Percentiles rank a stretch among this genome's conserved stretches.
phyloP scores from a whole-genome alignment of 371 early-diverging fungal species.

The Mortierella sp. region DNA sequence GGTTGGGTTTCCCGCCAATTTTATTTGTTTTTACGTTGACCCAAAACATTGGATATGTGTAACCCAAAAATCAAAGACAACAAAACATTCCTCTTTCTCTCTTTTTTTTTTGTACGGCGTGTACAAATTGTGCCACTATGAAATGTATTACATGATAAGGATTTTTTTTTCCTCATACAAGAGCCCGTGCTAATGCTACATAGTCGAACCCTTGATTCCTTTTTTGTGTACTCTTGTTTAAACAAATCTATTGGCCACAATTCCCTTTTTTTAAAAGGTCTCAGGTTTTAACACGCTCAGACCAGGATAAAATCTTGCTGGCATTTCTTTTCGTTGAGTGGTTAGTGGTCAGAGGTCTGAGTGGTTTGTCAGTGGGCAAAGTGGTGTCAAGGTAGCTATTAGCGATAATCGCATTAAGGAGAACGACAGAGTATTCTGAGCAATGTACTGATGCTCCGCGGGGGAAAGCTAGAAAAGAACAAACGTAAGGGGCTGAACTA shows the following conservation, averaged over 20 bases:
- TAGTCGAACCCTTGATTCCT: too few species aligned
- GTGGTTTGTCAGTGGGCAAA: neutral
- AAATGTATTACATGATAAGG: too few species aligned
- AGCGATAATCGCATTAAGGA: neutral
- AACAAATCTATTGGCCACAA: neutral
- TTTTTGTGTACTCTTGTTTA: too few species aligned
- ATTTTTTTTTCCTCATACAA: too few species aligned
- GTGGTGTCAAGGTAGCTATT: neutral
- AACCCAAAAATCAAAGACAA: neutral
- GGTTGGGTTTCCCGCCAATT: conserved; percentile 18
- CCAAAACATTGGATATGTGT: conserved; percentile 9
- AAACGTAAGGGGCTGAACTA: conserved; percentile 1
- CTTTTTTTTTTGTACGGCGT: neutral
- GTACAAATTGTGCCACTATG: too few species aligned
- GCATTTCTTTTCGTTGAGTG: neutral
- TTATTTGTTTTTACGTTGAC: conserved; percentile 4
- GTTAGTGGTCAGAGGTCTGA: conserved; percentile 9
- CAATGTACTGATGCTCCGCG: neutral
- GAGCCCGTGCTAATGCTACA: too few species aligned
- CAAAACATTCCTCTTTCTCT: neutral
- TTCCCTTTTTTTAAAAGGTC: neutral
- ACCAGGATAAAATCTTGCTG: conserved; percentile 10
- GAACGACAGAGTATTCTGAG: neutral
- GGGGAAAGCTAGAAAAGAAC: neutral
- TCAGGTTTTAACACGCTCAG: conserved; percentile 13